A percentile compares a stretch with the other conserved stretches of the same genome.
These are phyloP conservation scores for Nannochloris sp. DNA, from an alignment of 139 green algal genomes.

Conservation along the genomic window DNA sequence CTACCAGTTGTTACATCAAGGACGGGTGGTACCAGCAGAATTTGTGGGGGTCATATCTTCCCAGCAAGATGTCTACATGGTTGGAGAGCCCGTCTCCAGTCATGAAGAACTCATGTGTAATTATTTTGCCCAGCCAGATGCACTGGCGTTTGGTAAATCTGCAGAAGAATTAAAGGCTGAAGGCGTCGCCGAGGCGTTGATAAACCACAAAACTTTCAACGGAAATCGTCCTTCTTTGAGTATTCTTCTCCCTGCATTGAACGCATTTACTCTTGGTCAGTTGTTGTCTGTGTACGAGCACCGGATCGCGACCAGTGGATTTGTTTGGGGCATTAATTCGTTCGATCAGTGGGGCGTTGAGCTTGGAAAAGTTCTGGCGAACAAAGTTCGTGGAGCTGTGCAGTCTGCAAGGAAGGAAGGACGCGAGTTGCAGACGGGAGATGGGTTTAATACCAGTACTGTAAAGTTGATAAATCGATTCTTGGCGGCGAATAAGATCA, in stretches of 20 bases:
- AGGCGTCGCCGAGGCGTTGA: slow-evolving; percentile 76
- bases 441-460: slow-evolving; percentile 88
- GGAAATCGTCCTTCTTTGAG: slow-evolving; percentile 90
- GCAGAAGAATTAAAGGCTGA: slow-evolving; percentile 74
- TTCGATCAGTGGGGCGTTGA: slow-evolving; percentile 99
- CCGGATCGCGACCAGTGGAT: slow-evolving; percentile 89
- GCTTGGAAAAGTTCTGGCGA: slow-evolving; percentile 85
- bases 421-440: neutral
- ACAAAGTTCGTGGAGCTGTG: slow-evolving; percentile 44
- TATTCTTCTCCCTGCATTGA: slow-evolving; percentile 88
- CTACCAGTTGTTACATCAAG: slow-evolving; percentile 84
- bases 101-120: slow-evolving; percentile 99
- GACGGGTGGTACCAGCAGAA: slow-evolving; percentile 91
- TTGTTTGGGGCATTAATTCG: slow-evolving; percentile 97
- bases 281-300: slow-evolving; percentile 96
- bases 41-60: slow-evolving; percentile 95
- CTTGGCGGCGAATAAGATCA: slow-evolving; percentile 24
- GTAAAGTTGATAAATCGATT: slow-evolving; percentile 83
- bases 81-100: slow-evolving; percentile 94
- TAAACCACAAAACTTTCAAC: slow-evolving; percentile 84
- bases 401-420: neutral
- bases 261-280: slow-evolving; percentile 89
- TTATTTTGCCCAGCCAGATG: slow-evolving; percentile 97
- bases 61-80: slow-evolving; percentile 87
- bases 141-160: slow-evolving; percentile 91